Percentiles rank a stretch among this genome's conserved stretches.
phyloP scores from a whole-genome alignment of 1,284 basidiomycete species.

The Sporisorium exsertum region DNA sequence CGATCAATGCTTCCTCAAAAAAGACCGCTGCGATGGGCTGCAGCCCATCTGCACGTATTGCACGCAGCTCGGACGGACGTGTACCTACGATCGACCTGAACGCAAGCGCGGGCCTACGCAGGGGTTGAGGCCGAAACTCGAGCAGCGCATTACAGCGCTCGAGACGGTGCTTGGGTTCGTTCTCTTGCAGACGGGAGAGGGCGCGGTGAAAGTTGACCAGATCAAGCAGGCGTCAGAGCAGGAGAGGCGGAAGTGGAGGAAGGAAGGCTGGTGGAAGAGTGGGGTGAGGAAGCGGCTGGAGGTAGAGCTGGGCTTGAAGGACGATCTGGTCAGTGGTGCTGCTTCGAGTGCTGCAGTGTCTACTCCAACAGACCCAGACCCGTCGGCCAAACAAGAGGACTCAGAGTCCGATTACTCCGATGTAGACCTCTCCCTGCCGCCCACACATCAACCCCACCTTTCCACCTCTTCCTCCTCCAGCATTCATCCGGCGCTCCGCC shows the following conservation, averaged over 20 bases:
- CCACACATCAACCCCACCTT: conserved; percentile 13
- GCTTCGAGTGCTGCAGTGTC: neutral
- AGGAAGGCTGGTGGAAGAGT: conserved; percentile 15
- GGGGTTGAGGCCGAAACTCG: conserved; percentile 35
- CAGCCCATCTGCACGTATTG: conserved; percentile 39
- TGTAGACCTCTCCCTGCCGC: conserved; percentile 29
- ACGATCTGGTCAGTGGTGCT: conserved; percentile 1
- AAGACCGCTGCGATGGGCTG: conserved; percentile 44
- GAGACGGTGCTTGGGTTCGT: conserved; percentile 37
- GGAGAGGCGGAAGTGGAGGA: conserved; percentile 6
- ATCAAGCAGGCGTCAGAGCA: neutral
- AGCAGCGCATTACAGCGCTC: conserved; percentile 23
- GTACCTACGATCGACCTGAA: conserved; percentile 46
- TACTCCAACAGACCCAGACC: neutral
- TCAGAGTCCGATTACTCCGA: conserved; percentile 16
- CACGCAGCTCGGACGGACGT: conserved; percentile 10
- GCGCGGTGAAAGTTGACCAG: neutral
- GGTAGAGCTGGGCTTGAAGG: conserved; percentile 1
- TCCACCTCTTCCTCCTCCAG: neutral
- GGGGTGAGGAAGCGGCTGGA: neutral
- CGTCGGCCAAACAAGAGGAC: neutral
- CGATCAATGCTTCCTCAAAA: conserved; percentile 51
- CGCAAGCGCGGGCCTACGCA: conserved; percentile 44
- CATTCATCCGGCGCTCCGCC: neutral
- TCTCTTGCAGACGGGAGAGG: neutral